These are phyloP conservation scores for Coccomyxa subellipsoidea DNA, from an alignment of 163 green algal genomes.

Conservation along the genomic window DNA sequence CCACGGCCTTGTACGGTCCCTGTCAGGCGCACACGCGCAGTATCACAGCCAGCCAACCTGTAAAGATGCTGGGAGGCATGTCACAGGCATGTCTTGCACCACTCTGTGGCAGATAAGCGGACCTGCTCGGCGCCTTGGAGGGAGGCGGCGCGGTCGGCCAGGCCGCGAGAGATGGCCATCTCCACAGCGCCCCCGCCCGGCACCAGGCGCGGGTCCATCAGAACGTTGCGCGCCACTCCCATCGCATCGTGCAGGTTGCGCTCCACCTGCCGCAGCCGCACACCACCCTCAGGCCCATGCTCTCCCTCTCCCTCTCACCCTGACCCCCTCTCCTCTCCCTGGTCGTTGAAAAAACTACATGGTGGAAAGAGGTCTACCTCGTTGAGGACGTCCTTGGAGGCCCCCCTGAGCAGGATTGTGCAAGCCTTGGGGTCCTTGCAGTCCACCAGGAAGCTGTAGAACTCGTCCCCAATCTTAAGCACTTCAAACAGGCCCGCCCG, in stretches of 20 bases:
- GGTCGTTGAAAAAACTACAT: no score
- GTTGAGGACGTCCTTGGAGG: slow-evolving; percentile 96
- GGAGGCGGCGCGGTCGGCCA: slow-evolving; percentile 56
- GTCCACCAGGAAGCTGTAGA: slow-evolving; percentile 97
- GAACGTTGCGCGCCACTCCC: slow-evolving; percentile 92
- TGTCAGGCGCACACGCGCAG: slow-evolving; percentile 22
- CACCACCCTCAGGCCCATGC: neutral
- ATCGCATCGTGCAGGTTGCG: slow-evolving; percentile 90
- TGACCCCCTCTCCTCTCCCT: no score
- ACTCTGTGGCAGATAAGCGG: no score
- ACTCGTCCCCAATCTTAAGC: slow-evolving; percentile 97
- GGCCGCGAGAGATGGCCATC: slow-evolving; percentile 84
- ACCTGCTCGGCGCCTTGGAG: slow-evolving; percentile 26
- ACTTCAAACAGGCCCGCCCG: slow-evolving; percentile 94
- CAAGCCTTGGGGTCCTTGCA: slow-evolving; percentile 97
- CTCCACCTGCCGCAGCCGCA: slow-evolving; percentile 58
- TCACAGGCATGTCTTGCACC: no score
- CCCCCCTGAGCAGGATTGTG: slow-evolving; percentile 91
- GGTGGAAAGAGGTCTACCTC: slow-evolving; percentile 65
- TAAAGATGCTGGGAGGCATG: no score
- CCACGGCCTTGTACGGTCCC: slow-evolving; percentile 73
- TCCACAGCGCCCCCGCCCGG: slow-evolving; percentile 95
- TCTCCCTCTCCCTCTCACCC: neutral
- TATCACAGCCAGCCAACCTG: neutral
- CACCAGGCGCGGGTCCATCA: slow-evolving; percentile 86